Percentiles rank a stretch among this genome's conserved stretches.
Conservation (phyloP, 441 rosid genomes). For the Breynia disticha region DNA sequence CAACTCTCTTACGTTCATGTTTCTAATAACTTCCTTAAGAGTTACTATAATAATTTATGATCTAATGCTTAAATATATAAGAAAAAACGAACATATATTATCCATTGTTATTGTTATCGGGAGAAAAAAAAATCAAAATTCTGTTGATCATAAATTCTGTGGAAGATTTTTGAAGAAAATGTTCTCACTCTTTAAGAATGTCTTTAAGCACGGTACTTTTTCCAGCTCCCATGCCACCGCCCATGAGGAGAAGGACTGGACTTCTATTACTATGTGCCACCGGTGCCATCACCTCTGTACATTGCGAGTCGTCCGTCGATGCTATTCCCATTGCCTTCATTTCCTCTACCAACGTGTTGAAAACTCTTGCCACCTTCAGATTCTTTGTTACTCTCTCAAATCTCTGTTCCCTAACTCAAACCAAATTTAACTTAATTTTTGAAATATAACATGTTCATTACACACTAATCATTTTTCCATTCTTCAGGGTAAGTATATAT, state of each 20-base stretch:
- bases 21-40: too few relatives aligned
- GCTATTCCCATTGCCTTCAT: slow-evolving; percentile 88
- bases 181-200: slow-evolving; percentile 75
- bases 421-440: neutral
- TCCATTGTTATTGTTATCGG: too few relatives aligned
- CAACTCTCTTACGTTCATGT: too few relatives aligned
- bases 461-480: too few relatives aligned
- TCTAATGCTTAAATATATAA: too few relatives aligned
- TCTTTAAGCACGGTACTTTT: slow-evolving; percentile 97
- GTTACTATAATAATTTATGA: too few relatives aligned
- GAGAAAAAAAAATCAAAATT: too few relatives aligned
- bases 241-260: slow-evolving; percentile 91
- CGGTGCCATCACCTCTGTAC: slow-evolving; percentile 98
- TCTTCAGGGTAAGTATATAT: too few relatives aligned
- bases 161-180: too few relatives aligned
- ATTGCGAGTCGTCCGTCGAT: slow-evolving; percentile 61
- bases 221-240: slow-evolving; percentile 99
- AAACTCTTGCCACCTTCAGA: slow-evolving; percentile 83
- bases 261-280: slow-evolving; percentile 84
- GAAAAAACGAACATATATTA: too few relatives aligned
- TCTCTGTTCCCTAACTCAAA: slow-evolving; percentile 56
- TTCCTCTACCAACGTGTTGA: slow-evolving; percentile 82
- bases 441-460: too few relatives aligned
- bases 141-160: too few relatives aligned
- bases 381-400: slow-evolving; percentile 77